phyloP scores from a whole-genome alignment of 768 basidiomycete species.

The Phaeotremella fagi region DNA sequence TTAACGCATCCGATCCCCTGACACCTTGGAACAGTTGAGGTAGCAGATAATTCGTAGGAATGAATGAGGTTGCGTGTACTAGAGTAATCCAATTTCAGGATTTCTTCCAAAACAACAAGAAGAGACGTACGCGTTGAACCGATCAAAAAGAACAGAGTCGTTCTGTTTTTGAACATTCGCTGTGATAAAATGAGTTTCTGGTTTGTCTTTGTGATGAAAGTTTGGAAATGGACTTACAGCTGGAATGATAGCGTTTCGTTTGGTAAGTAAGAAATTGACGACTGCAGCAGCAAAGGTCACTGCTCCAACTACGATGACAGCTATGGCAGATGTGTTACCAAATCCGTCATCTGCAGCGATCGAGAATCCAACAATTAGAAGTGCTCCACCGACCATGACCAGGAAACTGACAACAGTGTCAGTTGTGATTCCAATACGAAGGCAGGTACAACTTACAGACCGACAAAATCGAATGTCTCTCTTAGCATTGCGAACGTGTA shows the following conservation, averaged over 20 bases:
- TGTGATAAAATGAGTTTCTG: constrained; percentile 2
- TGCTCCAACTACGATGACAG: constrained; percentile 44
- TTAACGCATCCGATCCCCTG: constrained; percentile 20
- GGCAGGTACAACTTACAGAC: constrained; percentile 35
- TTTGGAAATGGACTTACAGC: constrained; percentile 23
- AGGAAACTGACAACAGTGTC: constrained; percentile 37
- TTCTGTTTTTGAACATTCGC: constrained; percentile 47
- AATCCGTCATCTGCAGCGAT: constrained; percentile 47
- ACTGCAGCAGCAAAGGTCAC: constrained; percentile 18
- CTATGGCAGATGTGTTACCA: constrained; percentile 37
- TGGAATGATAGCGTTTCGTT: constrained; percentile 49
- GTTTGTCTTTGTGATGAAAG: background rate
- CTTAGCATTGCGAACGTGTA: constrained; percentile 29
- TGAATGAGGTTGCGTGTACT: constrained; percentile 40
- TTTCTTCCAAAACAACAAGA: no score
- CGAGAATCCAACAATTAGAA: constrained; percentile 49
- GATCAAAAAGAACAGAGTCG: constrained; percentile 41
- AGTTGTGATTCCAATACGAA: constrained; percentile 37
- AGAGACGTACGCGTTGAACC: no score
- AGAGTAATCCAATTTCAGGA: no score
- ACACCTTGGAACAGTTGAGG: constrained; percentile 44
- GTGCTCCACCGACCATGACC: constrained; percentile 44
- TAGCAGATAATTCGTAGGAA: constrained; percentile 35
- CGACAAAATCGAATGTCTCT: constrained; percentile 49
- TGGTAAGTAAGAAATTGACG: constrained; percentile 44